Percentiles rank a stretch among this genome's conserved stretches.
These are phyloP conservation scores for Aquilaria agallochum DNA, from an alignment of 441 rosid species.

Conservation along the genomic window DNA sequence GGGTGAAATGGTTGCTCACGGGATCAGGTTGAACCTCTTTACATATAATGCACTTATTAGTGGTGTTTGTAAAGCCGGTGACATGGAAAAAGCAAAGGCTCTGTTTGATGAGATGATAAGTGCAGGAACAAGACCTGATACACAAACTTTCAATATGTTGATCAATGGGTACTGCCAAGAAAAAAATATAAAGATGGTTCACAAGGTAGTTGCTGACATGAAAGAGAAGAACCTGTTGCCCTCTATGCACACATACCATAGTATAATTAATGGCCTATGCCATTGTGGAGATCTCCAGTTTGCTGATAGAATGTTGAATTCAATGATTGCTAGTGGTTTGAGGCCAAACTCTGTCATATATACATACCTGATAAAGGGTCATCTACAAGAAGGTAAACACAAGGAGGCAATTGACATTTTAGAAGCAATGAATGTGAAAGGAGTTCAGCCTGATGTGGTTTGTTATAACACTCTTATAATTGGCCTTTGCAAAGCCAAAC, in stretches of 20 bases:
- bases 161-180: constrained; percentile 53
- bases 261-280: constrained; percentile 55
- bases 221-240: constrained; percentile 48
- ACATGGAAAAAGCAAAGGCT: constrained; percentile 53
- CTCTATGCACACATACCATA: constrained; percentile 37
- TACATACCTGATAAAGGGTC: constrained; percentile 61
- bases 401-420: constrained; percentile 51
- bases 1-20: constrained; percentile 49
- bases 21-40: constrained; percentile 32
- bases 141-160: constrained; percentile 49
- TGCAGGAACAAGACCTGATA: constrained; percentile 50
- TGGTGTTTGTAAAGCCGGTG: constrained; percentile 55
- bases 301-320: constrained; percentile 46
- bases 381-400: constrained; percentile 41
- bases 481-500: constrained; percentile 76
- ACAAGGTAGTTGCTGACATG: constrained; percentile 53
- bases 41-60: constrained; percentile 47
- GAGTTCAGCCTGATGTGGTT: constrained; percentile 59
- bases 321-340: constrained; percentile 46
- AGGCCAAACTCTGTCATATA: constrained; percentile 60
- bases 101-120: constrained; percentile 58
- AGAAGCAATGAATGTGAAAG: constrained; percentile 51
- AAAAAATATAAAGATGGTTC: constrained; percentile 31
- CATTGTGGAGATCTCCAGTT: constrained; percentile 42
- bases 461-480: constrained; percentile 71